These are phyloP conservation scores for Leccinum sublutescens DNA, from an alignment of 768 basidiomycete species.

Conservation along the genomic window DNA sequence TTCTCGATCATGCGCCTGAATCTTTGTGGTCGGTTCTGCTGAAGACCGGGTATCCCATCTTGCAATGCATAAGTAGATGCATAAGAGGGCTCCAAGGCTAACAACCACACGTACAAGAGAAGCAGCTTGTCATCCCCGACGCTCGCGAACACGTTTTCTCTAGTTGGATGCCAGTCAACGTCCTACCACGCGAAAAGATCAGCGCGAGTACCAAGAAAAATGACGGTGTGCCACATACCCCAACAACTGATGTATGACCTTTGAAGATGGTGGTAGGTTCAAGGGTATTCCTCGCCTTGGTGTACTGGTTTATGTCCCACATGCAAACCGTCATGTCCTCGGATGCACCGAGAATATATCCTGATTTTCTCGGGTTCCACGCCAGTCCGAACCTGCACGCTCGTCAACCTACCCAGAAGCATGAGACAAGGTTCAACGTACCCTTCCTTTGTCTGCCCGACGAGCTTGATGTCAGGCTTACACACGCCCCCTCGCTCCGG, in stretches of 20 bases:
- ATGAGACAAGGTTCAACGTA: slow-evolving; percentile 38
- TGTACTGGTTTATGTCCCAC: slow-evolving; percentile 93
- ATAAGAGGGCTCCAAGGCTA: background rate
- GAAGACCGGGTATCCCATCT: slow-evolving; percentile 93
- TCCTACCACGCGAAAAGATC: slow-evolving; percentile 51
- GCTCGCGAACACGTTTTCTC: slow-evolving; percentile 86
- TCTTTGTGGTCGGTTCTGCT: slow-evolving; percentile 61
- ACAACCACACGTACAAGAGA: slow-evolving; percentile 65
- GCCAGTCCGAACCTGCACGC: slow-evolving; percentile 83
- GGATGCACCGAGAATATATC: slow-evolving; percentile 86
- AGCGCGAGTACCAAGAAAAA: background rate
- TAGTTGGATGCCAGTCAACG: slow-evolving; percentile 89
- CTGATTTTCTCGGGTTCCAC: slow-evolving; percentile 84
- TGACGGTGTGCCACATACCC: slow-evolving; percentile 49
- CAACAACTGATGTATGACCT: slow-evolving; percentile 90
- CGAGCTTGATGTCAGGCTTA: slow-evolving; percentile 86
- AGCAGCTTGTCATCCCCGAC: slow-evolving; percentile 96
- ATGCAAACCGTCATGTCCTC: slow-evolving; percentile 96
- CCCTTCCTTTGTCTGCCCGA: slow-evolving; percentile 94
- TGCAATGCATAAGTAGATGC: slow-evolving; percentile 1
- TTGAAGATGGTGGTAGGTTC: slow-evolving; percentile 82
- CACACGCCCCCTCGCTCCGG: slow-evolving; percentile 82
- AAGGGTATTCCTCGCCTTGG: slow-evolving; percentile 72
- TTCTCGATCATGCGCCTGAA: slow-evolving; percentile 88
- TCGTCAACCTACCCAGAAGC: slow-evolving; percentile 5